Base-by-base conservation (phyloP, 176 grass and related monocot species). In the Coix lacrymajobi region DNA sequence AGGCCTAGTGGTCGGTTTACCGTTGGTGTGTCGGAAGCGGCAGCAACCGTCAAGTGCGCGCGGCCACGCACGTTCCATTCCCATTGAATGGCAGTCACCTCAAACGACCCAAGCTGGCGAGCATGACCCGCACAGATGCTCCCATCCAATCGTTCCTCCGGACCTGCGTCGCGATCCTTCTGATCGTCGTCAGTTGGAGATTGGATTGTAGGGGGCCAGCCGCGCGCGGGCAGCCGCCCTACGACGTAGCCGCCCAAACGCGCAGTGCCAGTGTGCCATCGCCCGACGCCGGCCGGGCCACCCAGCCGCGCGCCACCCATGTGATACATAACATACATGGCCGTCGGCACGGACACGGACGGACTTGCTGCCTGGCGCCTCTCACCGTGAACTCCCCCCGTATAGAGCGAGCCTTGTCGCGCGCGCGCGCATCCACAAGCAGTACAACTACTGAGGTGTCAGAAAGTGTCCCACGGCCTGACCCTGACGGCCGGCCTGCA, bases 271-370 rank as follows among this genome's bases (percentile, higher is more conserved):
- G 26, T n/a, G n/a, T n/a, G n/a, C n/a, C n/a, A n/a, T n/a, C n/a
- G n/a, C n/a, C n/a, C n/a, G n/a, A n/a, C n/a, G n/a, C n/a, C n/a
- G 26, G 64, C 45, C 32, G 43, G 81, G n/a, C 33, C 24, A 26
- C 73, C 48, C 11, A n/a, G 51, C 38, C 11, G 31, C 56, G 9
- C 39, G 39, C 39, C 62, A 26, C 56, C 84, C 68, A 80, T 80
- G 77, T 80, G 84, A 13, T 48, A 20, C 1, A 34, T 56, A 48
- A 20, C 1, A 34, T 56, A 48, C 17, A 51, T 20, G 61, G 28
- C 22, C 83, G 12, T 62, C 75, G 74, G 65, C 83, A 75, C 57
- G n/a, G n/a, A n/a, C n/a, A n/a, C n/a, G n/a, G n/a, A n/a, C n/a
- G n/a, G n/a, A n/a, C n/a, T n/a, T n/a, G n/a, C n/a, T n/a, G n/a